These are phyloP conservation scores for Kuraishia capsulata DNA, from an alignment of 805 yeast species.

Conservation along the genomic window DNA sequence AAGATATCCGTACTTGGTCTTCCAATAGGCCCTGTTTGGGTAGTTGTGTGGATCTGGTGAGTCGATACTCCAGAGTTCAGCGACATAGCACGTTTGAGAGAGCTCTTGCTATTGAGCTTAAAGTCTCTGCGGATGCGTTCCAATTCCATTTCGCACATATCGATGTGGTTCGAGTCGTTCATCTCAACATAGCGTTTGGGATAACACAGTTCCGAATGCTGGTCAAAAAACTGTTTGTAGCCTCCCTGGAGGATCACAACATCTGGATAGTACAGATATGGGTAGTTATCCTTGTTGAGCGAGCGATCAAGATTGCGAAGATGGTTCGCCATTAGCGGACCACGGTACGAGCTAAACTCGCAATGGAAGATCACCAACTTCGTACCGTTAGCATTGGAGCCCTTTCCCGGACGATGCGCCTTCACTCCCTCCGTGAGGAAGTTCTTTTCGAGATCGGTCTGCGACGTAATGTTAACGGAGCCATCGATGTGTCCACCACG, in stretches of 20 bases:
- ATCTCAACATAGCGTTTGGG: slow-evolving; percentile 82
- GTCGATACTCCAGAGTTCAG: not conserved
- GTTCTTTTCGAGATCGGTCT: slow-evolving; percentile 53
- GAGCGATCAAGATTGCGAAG: slow-evolving; percentile 77
- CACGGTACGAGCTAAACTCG: slow-evolving; percentile 86
- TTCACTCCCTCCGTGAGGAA: slow-evolving; percentile 26
- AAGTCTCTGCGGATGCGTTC: slow-evolving; percentile 26
- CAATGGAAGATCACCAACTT: slow-evolving; percentile 80
- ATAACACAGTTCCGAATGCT: slow-evolving; percentile 46
- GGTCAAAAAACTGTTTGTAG: slow-evolving; percentile 66
- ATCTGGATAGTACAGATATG: slow-evolving; percentile 79
- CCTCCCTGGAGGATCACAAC: slow-evolving; percentile 87
- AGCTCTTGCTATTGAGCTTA: slow-evolving; percentile 4
- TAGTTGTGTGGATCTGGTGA: not conserved
- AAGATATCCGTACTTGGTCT: not conserved
- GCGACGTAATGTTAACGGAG: slow-evolving; percentile 70
- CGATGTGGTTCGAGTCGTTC: slow-evolving; percentile 53
- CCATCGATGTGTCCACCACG: slow-evolving; percentile 87
- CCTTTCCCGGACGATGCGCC: not conserved
- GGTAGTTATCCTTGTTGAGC: slow-evolving; percentile 66
- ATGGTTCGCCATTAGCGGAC: slow-evolving; percentile 89
- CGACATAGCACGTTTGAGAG: not conserved
- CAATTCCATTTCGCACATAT: slow-evolving; percentile 33
- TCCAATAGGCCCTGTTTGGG: not conserved
- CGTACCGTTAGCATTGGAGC: slow-evolving; percentile 17